Percentiles rank a stretch among this genome's conserved stretches.
Evolutionary conservation across 164 flowering plant species (phyloP).

Genomic region (Dillenia turbinata): DNA sequence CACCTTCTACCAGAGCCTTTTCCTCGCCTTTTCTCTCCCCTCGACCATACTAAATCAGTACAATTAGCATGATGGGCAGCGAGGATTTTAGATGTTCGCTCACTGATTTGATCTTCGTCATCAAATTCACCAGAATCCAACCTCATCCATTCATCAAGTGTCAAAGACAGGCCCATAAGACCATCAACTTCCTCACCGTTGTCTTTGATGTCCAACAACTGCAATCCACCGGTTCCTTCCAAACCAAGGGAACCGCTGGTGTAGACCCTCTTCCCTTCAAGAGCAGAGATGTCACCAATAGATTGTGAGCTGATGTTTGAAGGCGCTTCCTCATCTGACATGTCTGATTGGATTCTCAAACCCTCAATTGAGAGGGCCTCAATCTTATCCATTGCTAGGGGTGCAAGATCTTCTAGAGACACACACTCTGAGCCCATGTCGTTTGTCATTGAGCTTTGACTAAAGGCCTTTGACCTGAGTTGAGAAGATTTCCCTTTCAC

Average conservation of each 20-base stretch:
- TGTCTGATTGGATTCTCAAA: constrained; percentile 84
- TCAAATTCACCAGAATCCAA: constrained; percentile 80
- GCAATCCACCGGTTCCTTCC: constrained; percentile 80
- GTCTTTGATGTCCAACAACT: constrained; percentile 67
- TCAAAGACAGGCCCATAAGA: constrained; percentile 78
- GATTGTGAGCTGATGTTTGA: constrained; percentile 65
- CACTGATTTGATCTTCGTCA: constrained; percentile 60
- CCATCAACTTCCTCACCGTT: constrained; percentile 65
- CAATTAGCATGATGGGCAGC: constrained; percentile 85
- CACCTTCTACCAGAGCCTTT: constrained; percentile 54
- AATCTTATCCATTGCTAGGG: constrained; percentile 88
- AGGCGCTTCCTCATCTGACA: constrained; percentile 77
- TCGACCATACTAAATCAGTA: constrained; percentile 38
- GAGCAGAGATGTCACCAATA: constrained; percentile 61
- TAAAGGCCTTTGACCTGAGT: constrained; percentile 16
- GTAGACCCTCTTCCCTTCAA: constrained; percentile 47
- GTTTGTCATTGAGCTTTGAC: constrained; percentile 21
- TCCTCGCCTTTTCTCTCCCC: constrained; percentile 47
- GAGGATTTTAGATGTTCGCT: constrained; percentile 69
- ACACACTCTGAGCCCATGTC: constrained; percentile 55
- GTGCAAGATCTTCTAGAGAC: constrained; percentile 88
- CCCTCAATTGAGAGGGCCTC: constrained; percentile 96
- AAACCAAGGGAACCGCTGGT: constrained; percentile 56
- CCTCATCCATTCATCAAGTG: constrained; percentile 93
- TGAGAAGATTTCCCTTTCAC: constrained; percentile 27